Percentiles rank a stretch among this genome's conserved stretches.
Conservation (phyloP, 345 rosid species). For the Gossypium herbaceum region DNA sequence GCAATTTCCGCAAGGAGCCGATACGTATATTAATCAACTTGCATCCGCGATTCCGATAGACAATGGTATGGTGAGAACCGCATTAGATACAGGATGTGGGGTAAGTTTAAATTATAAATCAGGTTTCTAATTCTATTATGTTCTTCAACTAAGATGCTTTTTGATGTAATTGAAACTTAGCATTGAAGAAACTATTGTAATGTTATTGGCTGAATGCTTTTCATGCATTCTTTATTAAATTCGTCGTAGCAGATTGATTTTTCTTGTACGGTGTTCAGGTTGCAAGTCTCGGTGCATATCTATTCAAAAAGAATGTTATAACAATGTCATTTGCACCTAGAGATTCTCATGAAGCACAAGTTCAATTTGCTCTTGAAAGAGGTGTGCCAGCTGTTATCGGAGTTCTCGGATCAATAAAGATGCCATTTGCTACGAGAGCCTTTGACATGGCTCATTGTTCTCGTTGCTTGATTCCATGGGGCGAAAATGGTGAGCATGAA, state of each 20-base stretch:
- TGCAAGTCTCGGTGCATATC: slow-evolving; percentile 97
- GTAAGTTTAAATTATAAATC: slow-evolving; percentile 27
- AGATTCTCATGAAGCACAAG: slow-evolving; percentile 97
- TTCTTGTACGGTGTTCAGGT: slow-evolving; percentile 40
- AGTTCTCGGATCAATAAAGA: slow-evolving; percentile 83
- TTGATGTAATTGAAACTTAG: no score
- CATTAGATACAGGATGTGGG: slow-evolving; percentile 71
- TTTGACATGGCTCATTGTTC: slow-evolving; percentile 99
- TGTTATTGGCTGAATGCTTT: not conserved
- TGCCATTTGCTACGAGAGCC: slow-evolving; percentile 87
- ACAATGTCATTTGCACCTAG: slow-evolving; percentile 99
- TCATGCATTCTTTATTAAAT: not conserved
- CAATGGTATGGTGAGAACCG: slow-evolving; percentile 59
- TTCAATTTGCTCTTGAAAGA: slow-evolving; percentile 95
- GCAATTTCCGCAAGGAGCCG: slow-evolving; percentile 60
- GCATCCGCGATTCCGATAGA: slow-evolving; percentile 57
- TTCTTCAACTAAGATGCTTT: not conserved
- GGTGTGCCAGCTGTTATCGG: slow-evolving; percentile 99
- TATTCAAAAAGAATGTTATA: slow-evolving; percentile 85
- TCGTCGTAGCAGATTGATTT: not conserved
- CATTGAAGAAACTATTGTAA: not conserved
- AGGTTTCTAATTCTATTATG: not conserved
- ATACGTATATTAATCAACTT: slow-evolving; percentile 51
- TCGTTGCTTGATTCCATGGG: slow-evolving; percentile 97
- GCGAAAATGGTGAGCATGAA: slow-evolving; percentile 64